Base-by-base conservation (phyloP, 140 eudicot genomes). In the Anethum foeniculum region DNA sequence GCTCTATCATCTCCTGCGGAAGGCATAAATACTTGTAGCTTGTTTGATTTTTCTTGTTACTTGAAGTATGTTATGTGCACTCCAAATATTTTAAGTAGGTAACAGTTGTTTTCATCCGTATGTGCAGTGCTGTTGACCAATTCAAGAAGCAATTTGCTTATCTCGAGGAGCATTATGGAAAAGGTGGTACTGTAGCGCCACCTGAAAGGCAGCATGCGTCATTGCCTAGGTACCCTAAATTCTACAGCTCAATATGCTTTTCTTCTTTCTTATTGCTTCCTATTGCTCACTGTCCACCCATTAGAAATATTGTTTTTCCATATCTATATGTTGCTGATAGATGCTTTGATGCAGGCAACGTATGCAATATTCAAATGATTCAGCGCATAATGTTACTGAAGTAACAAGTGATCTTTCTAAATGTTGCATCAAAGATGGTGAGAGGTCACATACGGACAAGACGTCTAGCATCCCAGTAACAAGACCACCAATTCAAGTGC, bases 81-180 rank as follows among this genome's bases (percentile, higher is more conserved):
- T 58, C 28, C 4, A 4, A 58, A 58, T 58, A 23, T 25, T 27
- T 0, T 23, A 15, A 48, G 27, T 51, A 52, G 43, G 21, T 28
- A 36, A 39, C 32, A 62, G 0, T 14, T 81, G 21, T 72, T 41
- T 27, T 68, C n/a, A 15, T 12, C 52, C 25, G 10, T 78, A 10
- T 81, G 69, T 65, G 60, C 91, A 94, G 98, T 88, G 98, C 98
- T 76, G 98, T 94, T 80, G 98, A 94, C 84, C 94, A 94, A 84
- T 94, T 94, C 39, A 94, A 94, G 92, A 94, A 94, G 86, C 98
- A 94, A 86, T 94, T 94, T 90, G 98, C 98, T 38, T 89, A 87
- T 84, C 96, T 94, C 56, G 98, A 94, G 87, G 98, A 94, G 82
- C 98, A 89, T 86, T 94, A 94, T 81, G 96, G 97, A 77, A 94